Percentiles rank a stretch among this genome's conserved stretches.
phyloP scores from a whole-genome alignment of 176 grass and related monocot genomes.

The Avena eriantha region DNA sequence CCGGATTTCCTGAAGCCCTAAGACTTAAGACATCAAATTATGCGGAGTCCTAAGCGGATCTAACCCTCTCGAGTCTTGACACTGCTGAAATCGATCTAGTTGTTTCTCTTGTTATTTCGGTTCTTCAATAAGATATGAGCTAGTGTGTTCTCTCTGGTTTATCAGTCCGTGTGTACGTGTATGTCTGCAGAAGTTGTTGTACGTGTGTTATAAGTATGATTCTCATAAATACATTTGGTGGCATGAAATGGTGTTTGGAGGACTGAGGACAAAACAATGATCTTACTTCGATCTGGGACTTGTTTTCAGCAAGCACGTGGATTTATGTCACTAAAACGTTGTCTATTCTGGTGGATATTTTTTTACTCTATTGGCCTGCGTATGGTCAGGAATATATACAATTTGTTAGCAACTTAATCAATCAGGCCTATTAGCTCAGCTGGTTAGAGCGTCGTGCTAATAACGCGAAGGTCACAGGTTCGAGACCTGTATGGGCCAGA shows the following conservation, averaged over 20 bases:
- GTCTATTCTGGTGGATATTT: not conserved
- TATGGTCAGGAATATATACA: too few relatives aligned
- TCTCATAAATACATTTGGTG: slow-evolving; percentile 31
- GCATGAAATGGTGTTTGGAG: not conserved
- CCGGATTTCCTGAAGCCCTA: slow-evolving; percentile 62
- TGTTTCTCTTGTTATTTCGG: not conserved
- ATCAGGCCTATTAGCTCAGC: slow-evolving; percentile 82
- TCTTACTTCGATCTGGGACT: not conserved
- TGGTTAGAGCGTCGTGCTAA: slow-evolving; percentile 98
- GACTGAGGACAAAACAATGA: not conserved
- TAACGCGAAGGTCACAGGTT: slow-evolving; percentile 98
- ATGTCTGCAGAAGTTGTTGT: not conserved
- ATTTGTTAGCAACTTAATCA: too few relatives aligned
- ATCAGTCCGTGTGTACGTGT: not conserved
- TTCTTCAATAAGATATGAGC: not conserved
- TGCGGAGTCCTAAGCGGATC: not conserved
- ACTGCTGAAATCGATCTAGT: not conserved
- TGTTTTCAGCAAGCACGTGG: not conserved
- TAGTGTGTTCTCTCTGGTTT: not conserved
- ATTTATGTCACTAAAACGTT: not conserved
- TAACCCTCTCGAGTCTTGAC: not conserved
- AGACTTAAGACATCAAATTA: not conserved
- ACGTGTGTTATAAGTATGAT: not conserved
- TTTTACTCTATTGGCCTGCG: too few relatives aligned
- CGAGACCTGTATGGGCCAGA: slow-evolving; percentile 84